Evolutionary conservation across 2,329 filamentous ascomycete genomes (phyloP).

Genomic region (Berkeleyomyces rouxiae): DNA sequence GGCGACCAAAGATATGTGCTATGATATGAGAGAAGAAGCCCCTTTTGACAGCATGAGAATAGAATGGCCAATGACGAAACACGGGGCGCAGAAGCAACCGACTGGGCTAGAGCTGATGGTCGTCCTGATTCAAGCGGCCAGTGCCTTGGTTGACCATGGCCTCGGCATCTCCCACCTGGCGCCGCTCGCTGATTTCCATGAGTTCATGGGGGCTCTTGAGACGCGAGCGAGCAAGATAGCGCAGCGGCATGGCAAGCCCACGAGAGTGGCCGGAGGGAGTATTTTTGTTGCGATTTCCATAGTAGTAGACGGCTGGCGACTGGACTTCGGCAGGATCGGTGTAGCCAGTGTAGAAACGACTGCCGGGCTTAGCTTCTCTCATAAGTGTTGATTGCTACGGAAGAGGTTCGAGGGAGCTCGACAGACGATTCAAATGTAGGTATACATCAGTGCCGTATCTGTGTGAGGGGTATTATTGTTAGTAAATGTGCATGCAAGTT

Average conservation of each 20-base stretch:
- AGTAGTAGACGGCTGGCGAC: constrained; percentile 20
- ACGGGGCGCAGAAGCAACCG: neutral
- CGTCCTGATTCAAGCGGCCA: constrained; percentile 17
- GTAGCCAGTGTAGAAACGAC: constrained; percentile 11
- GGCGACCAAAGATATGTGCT: neutral
- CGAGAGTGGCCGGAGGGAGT: constrained; percentile 21
- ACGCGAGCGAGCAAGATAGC: constrained; percentile 46
- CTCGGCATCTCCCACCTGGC: constrained; percentile 80
- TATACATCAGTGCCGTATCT: constrained; percentile 98
- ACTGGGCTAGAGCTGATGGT: constrained; percentile 22
- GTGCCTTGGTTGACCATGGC: constrained; percentile 47
- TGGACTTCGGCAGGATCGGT: constrained; percentile 25
- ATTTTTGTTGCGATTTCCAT: constrained; percentile 15
- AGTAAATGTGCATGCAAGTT: neutral
- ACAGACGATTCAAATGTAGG: constrained; percentile 88
- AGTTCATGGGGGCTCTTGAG: constrained; percentile 31
- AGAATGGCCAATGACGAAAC: neutral
- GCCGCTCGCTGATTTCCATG: constrained; percentile 66
- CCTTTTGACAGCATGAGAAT: neutral
- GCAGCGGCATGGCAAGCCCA: constrained; percentile 48
- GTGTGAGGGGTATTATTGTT: constrained; percentile 10
- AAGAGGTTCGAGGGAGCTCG: constrained; percentile 85
- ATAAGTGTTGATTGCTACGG: constrained; percentile 90
- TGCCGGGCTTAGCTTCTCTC: constrained; percentile 36
- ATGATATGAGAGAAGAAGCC: neutral